Evolutionary conservation across 2,329 filamentous ascomycete species (phyloP).

Genomic region (Colletotrichum theobromicola): DNA sequence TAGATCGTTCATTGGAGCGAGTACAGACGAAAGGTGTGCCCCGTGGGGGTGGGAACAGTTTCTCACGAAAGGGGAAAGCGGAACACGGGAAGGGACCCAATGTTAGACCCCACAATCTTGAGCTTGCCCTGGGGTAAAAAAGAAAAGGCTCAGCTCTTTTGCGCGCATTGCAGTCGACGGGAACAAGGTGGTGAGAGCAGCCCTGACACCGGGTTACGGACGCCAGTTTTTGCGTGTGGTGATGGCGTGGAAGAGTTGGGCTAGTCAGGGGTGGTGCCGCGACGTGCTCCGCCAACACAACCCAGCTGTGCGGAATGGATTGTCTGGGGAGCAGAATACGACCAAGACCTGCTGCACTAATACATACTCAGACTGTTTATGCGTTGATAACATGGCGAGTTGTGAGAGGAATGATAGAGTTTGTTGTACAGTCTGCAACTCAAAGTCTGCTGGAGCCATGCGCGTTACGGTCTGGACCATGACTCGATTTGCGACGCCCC

Average conservation of each 20-base stretch:
- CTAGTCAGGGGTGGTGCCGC: not conserved
- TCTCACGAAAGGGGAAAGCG: not conserved
- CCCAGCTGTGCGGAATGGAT: constrained; percentile 3
- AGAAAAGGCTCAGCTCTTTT: not conserved
- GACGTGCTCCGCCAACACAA: not conserved
- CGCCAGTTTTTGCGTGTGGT: not conserved
- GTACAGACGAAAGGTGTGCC: not conserved
- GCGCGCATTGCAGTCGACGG: not conserved
- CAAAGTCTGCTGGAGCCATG: not conserved
- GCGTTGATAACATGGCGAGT: not conserved
- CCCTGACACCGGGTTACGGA: not conserved
- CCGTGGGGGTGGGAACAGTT: not conserved
- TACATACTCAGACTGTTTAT: not conserved
- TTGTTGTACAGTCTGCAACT: not conserved
- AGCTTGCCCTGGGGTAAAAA: not conserved
- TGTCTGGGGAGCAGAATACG: not conserved
- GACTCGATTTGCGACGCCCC: constrained; percentile 5
- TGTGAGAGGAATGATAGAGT: not conserved
- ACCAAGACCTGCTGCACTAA: not conserved
- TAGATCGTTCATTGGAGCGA: constrained; percentile 6
- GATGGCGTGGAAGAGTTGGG: not conserved
- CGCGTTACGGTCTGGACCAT: not conserved
- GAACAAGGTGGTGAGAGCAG: not conserved
- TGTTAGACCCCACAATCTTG: not conserved
- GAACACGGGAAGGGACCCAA: not conserved